Conservation (phyloP, 192 early-diverging fungal species). For the Entomortierella lignicola region DNA sequence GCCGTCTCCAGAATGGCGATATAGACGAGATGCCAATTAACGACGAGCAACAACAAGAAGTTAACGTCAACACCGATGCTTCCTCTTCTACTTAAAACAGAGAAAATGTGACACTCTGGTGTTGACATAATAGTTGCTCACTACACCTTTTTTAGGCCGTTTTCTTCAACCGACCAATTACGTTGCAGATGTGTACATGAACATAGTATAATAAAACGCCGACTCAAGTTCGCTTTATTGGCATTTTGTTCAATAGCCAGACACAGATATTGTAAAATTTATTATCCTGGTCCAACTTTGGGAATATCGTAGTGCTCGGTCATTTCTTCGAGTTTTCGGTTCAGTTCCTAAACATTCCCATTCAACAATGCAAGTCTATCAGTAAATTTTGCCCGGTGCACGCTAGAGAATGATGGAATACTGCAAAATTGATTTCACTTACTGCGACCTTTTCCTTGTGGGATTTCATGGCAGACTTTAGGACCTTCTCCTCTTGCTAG, state of each 20-base stretch:
- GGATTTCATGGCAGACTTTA: constrained; percentile 72
- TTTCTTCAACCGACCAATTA: not conserved
- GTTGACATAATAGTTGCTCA: not conserved
- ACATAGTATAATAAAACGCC: not conserved
- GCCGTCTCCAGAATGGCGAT: constrained; percentile 19
- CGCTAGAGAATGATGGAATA: too few species aligned
- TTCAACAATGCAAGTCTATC: too few species aligned
- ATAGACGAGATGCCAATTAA: not conserved
- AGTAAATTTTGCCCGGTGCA: too few species aligned
- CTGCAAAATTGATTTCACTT: too few species aligned
- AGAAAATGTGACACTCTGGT: not conserved
- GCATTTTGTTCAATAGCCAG: too few species aligned
- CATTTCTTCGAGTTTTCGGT: constrained; percentile 77
- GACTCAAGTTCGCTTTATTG: too few species aligned
- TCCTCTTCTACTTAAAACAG: not conserved
- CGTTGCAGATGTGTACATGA: not conserved
- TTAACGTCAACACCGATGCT: constrained; percentile 2
- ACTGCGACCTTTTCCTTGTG: constrained; percentile 83
- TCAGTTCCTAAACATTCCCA: constrained; percentile 66
- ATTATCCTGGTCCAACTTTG: constrained; percentile 84
- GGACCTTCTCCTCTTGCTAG: constrained; percentile 75
- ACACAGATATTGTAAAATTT: not conserved
- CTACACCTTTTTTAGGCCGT: not conserved
- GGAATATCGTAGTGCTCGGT: constrained; percentile 88
- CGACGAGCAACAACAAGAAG: not conserved